phyloP scores from a whole-genome alignment of 345 rosid species.

The Brassica carinata region DNA sequence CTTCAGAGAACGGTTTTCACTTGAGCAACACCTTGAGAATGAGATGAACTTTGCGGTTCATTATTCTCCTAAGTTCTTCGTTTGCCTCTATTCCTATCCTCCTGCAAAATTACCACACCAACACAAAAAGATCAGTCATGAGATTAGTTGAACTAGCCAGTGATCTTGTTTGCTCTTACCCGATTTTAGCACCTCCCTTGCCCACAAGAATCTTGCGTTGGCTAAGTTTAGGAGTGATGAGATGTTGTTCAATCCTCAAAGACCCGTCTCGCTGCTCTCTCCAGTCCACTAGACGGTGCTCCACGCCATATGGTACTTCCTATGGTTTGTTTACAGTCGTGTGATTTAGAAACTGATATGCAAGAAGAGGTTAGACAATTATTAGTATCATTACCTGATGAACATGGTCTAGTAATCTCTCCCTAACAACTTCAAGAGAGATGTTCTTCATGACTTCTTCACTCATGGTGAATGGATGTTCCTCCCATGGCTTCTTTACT shows the following conservation, averaged over 20 bases:
- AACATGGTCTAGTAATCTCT: slow-evolving; percentile 80
- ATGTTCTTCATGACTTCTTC: slow-evolving; percentile 91
- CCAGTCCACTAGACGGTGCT: slow-evolving; percentile 92
- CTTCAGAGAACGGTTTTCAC: slow-evolving; percentile 40
- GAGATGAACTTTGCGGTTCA: slow-evolving; percentile 82
- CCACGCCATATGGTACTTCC: slow-evolving; percentile 87
- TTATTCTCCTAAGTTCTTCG: slow-evolving; percentile 82
- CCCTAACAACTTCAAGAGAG: slow-evolving; percentile 89
- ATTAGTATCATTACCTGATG: slow-evolving; percentile 65
- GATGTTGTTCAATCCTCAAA: slow-evolving; percentile 86
- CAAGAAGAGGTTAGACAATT: neutral
- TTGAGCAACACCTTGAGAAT: slow-evolving; percentile 77
- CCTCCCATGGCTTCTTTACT: slow-evolving; percentile 93
- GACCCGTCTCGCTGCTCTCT: slow-evolving; percentile 85
- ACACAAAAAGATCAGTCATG: neutral
- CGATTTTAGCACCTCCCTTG: slow-evolving; percentile 80
- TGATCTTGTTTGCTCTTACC: slow-evolving; percentile 48
- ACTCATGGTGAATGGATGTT: slow-evolving; percentile 80
- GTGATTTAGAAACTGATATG: neutral
- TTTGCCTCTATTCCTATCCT: slow-evolving; percentile 93
- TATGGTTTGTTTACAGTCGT: slow-evolving; percentile 35
- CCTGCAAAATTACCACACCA: slow-evolving; percentile 46
- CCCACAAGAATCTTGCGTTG: slow-evolving; percentile 95
- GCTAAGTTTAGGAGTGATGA: slow-evolving; percentile 70
- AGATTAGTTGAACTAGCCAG: neutral